Evolutionary conservation across 177 flowering plant species (phyloP).

Genomic region (Vitis hybrid): DNA sequence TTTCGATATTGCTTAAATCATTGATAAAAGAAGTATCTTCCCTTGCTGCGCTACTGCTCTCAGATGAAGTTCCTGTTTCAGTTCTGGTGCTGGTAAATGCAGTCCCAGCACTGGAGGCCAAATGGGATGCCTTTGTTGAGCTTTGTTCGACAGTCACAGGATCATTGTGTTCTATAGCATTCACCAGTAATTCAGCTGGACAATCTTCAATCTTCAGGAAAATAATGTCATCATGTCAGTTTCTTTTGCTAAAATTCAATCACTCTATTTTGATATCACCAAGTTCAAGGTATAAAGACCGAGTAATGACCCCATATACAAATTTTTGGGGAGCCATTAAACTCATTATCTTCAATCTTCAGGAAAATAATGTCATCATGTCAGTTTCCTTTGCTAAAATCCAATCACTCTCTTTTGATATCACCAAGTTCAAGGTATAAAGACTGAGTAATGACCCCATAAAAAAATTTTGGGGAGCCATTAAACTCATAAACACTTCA

Average conservation of each 20-base stretch:
- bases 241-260: not conserved
- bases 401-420: not conserved
- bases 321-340: not conserved
- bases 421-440: not conserved
- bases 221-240: conserved; percentile 14
- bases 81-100: conserved; percentile 21
- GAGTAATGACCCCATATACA: not conserved
- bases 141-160: conserved; percentile 16
- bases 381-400: conserved; percentile 2
- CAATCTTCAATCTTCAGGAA: conserved; percentile 48
- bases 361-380: conserved; percentile 9
- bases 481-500: not conserved
- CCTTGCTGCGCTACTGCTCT: conserved; percentile 18
- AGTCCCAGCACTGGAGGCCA: conserved; percentile 17
- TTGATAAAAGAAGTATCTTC: conserved; percentile 19
- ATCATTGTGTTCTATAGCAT: conserved; percentile 26
- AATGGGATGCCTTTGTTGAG: conserved; percentile 25
- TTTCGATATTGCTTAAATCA: conserved; percentile 24
- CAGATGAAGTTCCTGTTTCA: conserved; percentile 33
- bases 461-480: not conserved
- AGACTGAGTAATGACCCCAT: not conserved
- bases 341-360: conserved; percentile 45
- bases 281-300: not conserved
- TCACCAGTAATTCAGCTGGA: conserved; percentile 28
- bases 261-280: not conserved